These are phyloP conservation scores for Penicillium robsamsonii DNA, from an alignment of 495 filamentous ascomycete species.

Conservation along the genomic window DNA sequence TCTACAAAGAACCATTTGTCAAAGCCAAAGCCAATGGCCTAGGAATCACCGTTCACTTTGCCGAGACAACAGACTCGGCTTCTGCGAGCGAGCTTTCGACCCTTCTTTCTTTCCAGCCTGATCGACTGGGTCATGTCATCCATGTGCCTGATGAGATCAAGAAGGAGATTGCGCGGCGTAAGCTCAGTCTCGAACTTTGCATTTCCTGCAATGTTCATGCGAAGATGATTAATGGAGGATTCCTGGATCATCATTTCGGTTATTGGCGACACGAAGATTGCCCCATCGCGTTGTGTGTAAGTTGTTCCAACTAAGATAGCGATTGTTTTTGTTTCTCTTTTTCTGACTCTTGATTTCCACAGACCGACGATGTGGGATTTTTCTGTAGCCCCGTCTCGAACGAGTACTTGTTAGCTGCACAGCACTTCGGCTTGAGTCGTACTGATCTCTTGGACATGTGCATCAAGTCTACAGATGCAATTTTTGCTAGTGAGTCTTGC, in stretches of 20 bases:
- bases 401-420: slow-evolving; percentile 70
- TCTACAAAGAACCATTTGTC: slow-evolving; percentile 55
- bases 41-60: slow-evolving; percentile 75
- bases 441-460: slow-evolving; percentile 57
- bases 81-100: slow-evolving; percentile 56
- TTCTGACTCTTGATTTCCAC: slow-evolving; percentile 8
- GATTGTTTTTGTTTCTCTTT: not conserved
- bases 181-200: slow-evolving; percentile 71
- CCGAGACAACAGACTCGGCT: slow-evolving; percentile 57
- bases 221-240: slow-evolving; percentile 66
- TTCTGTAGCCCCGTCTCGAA: slow-evolving; percentile 78
- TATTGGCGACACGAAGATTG: slow-evolving; percentile 56
- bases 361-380: slow-evolving; percentile 88
- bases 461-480: slow-evolving; percentile 55
- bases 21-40: slow-evolving; percentile 54
- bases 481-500: slow-evolving; percentile 64
- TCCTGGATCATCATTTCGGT: slow-evolving; percentile 72
- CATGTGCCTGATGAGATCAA: slow-evolving; percentile 60
- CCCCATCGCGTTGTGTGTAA: slow-evolving; percentile 57
- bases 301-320: slow-evolving; percentile 28
- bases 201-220: slow-evolving; percentile 80
- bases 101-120: slow-evolving; percentile 63
- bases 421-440: slow-evolving; percentile 62
- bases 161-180: slow-evolving; percentile 49
- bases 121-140: slow-evolving; percentile 78